Conservation (phyloP, 768 basidiomycete species). For the Xerocomus potaroensis region DNA sequence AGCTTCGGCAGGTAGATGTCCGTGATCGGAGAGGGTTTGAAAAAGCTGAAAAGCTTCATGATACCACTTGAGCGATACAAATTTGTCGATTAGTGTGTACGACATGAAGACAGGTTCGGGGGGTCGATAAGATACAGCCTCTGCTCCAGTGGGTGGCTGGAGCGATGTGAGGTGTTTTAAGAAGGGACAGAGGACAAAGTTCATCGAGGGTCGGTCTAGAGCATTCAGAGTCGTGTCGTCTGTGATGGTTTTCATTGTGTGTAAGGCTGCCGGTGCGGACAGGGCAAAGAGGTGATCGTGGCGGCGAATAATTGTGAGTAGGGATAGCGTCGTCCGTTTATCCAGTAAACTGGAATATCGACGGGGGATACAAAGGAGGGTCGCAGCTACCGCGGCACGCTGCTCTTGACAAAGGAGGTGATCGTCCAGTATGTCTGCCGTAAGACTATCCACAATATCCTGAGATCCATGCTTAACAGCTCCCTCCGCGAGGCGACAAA, state of each 20-base stretch:
- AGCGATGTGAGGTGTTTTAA: slow-evolving; percentile 23
- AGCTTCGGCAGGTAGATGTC: slow-evolving; percentile 45
- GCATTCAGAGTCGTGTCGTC: slow-evolving; percentile 10
- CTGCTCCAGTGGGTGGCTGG: slow-evolving; percentile 25
- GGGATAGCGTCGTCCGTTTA: slow-evolving; percentile 21
- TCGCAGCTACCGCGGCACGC: slow-evolving; percentile 24
- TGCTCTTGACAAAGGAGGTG: slow-evolving; percentile 15
- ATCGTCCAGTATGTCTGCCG: slow-evolving; percentile 38
- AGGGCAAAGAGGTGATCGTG: slow-evolving; percentile 11
- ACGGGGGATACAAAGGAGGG: slow-evolving; percentile 24
- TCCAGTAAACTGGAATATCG: slow-evolving; percentile 15
- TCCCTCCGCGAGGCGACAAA: slow-evolving; percentile 26
- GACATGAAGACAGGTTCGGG: slow-evolving; percentile 35
- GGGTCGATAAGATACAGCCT: slow-evolving; percentile 36
- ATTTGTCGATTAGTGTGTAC: slow-evolving; percentile 41
- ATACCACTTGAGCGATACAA: slow-evolving; percentile 35
- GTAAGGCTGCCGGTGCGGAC: slow-evolving; percentile 13
- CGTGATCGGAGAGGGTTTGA: slow-evolving; percentile 41
- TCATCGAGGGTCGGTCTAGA: slow-evolving; percentile 21
- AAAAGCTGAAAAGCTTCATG: slow-evolving; percentile 44
- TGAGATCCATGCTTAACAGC: slow-evolving; percentile 30
- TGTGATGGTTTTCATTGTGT: slow-evolving; percentile 22
- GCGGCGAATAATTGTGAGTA: slow-evolving; percentile 17
- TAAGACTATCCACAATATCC: slow-evolving; percentile 35
- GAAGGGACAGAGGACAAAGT: slow-evolving; percentile 32